Base-by-base conservation (phyloP, 2,329 filamentous ascomycete species). In the Cytospora chrysosperma region DNA sequence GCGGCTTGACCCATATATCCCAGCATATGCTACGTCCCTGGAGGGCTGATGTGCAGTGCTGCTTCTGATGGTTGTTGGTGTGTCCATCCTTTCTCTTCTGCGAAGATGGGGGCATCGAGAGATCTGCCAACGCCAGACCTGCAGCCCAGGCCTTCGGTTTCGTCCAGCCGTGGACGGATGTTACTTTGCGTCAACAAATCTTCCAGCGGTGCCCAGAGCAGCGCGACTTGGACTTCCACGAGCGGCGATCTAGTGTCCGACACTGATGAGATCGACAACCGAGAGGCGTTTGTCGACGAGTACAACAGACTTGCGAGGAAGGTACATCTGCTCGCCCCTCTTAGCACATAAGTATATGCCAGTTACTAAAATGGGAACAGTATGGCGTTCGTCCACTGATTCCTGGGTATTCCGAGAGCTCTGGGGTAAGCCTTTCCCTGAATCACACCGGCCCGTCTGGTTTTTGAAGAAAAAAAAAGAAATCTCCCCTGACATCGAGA, bases 281-380 rank as follows among this genome's bases (percentile, higher is more conserved):
- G 84, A 32, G 71, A 74, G 1, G 69, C 74, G 3, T 85, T 84
- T 70, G 72, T 88, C 7, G 69, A 80, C 9, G 83, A 87, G 68
- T 89, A 88, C 72, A 89, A 89, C 70, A 76, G 79, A 5, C 72
- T 88, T 6, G 86, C 87, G 3, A 80, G 77, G 62, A 84, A 84
- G 79, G 86, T 87, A 65, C 34, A 67, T 60, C 27, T 27, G 43
- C 15, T 49, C 64, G 43, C 15, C 43, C 63, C 17, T 53, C 6
- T 40, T 24, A 4, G 34, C 3, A 12, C 9, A 7, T 3, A 1
- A 2, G 4, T n/a, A n/a, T 12, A n/a, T 26, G 13, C n/a, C 21
- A 28, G 52, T 32, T 56, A 69, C 61, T 32, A 26, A 53, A n/a
- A n/a, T n/a, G 21, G 17, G 30, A 27, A 49, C 55, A 88, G 85